Conservation (phyloP, 495 filamentous ascomycete genomes). For the Recurvomyces mirabilis region DNA sequence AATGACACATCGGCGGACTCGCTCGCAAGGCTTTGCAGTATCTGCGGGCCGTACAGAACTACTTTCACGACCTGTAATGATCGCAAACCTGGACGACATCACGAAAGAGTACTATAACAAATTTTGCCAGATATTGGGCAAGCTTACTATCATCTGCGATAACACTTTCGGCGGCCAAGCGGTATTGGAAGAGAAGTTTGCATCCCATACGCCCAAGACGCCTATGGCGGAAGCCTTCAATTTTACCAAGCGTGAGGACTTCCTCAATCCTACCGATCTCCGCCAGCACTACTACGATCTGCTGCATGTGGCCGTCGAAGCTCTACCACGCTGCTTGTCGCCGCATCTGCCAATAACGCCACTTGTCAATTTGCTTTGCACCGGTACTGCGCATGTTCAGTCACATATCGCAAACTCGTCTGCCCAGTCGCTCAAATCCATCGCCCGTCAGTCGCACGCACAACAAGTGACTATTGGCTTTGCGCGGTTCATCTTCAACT, state of each 20-base stretch:
- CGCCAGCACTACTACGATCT: slow-evolving; percentile 94
- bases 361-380: slow-evolving; percentile 89
- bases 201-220: slow-evolving; percentile 74
- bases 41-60: slow-evolving; percentile 34
- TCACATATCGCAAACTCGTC: slow-evolving; percentile 86
- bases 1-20: slow-evolving; percentile 21
- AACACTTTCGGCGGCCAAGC: slow-evolving; percentile 95
- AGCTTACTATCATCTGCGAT: slow-evolving; percentile 91
- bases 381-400: slow-evolving; percentile 91
- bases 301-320: slow-evolving; percentile 89
- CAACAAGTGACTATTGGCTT: slow-evolving; percentile 96
- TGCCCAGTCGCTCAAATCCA: slow-evolving; percentile 84
- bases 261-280: slow-evolving; percentile 60
- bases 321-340: slow-evolving; percentile 83
- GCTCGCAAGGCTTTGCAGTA: slow-evolving; percentile 18
- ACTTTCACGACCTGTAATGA: slow-evolving; percentile 63
- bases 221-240: slow-evolving; percentile 90
- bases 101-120: slow-evolving; percentile 72
- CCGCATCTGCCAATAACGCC: slow-evolving; percentile 86
- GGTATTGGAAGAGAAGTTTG: slow-evolving; percentile 88
- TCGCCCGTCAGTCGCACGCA: slow-evolving; percentile 83
- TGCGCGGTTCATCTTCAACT: slow-evolving; percentile 92
- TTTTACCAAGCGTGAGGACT: slow-evolving; percentile 72
- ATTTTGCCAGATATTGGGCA: slow-evolving; percentile 90
- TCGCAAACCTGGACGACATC: slow-evolving; percentile 58